A percentile compares a stretch with the other conserved stretches of the same genome.
phyloP scores from a whole-genome alignment of 495 filamentous ascomycete species.

The Parathielavia hyrcaniae region DNA sequence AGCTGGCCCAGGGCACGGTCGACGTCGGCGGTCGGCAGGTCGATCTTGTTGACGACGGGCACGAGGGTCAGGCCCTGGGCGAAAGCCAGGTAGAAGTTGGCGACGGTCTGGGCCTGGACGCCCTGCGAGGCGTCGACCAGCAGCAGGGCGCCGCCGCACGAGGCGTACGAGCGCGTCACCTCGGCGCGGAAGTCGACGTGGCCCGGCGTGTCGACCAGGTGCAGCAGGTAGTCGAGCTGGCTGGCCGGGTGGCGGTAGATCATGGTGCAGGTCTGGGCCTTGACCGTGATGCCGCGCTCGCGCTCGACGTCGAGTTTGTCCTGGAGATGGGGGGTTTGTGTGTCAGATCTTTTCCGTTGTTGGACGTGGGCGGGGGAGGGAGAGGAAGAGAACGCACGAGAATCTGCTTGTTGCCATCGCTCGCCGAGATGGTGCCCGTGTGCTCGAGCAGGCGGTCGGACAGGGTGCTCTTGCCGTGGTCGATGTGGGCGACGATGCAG shows the following conservation, averaged over 20 bases:
- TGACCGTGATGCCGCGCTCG: constrained; percentile 94
- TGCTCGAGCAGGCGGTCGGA: constrained; percentile 87
- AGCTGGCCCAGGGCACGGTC: constrained; percentile 81
- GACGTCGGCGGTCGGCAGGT: constrained; percentile 80
- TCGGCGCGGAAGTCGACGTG: constrained; percentile 98
- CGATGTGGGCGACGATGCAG: constrained; percentile 97
- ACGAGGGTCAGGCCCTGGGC: constrained; percentile 80
- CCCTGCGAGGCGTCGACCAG: constrained; percentile 92
- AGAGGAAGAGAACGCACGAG: constrained; percentile 36
- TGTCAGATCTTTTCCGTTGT: background rate
- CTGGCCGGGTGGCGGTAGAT: constrained; percentile 66
- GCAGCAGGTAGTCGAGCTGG: constrained; percentile 82
- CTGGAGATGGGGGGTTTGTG: constrained; percentile 16
- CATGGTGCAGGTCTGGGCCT: constrained; percentile 98
- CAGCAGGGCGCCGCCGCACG: constrained; percentile 86
- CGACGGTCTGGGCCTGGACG: constrained; percentile 89
- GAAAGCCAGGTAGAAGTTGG: constrained; percentile 97
- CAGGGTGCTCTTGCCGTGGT: constrained; percentile 96
- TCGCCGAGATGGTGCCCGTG: constrained; percentile 78
- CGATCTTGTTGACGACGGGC: constrained; percentile 94
- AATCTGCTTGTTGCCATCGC: constrained; percentile 87
- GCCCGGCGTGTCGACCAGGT: constrained; percentile 93
- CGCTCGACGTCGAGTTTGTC: constrained; percentile 97
- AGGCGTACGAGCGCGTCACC: constrained; percentile 89
- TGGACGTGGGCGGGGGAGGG: background rate